Conservation (phyloP, 371 early-diverging fungal genomes). For the Mortierella polycephala region DNA sequence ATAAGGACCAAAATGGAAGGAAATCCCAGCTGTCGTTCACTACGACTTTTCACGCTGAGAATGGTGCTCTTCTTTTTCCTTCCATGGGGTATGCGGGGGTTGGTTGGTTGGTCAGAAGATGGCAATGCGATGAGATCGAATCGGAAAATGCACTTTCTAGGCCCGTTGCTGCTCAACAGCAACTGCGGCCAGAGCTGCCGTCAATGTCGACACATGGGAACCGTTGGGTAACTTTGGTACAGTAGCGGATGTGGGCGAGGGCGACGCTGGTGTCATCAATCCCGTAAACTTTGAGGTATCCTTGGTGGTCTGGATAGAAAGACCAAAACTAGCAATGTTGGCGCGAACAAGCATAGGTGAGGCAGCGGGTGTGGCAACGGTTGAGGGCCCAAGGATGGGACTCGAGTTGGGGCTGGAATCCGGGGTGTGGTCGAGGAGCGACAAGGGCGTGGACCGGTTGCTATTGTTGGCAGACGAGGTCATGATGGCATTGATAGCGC, state of each 20-base stretch:
- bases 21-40: not conserved
- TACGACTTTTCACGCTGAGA: not conserved
- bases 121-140: not conserved
- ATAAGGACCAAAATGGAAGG: too few relatives aligned
- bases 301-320: conserved; percentile 44
- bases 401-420: conserved; percentile 50
- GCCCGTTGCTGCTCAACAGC: conserved; percentile 32
- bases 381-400: conserved; percentile 40
- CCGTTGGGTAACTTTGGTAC: conserved; percentile 17
- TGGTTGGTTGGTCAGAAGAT: not conserved
- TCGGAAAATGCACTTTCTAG: not conserved
- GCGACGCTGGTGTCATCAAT: conserved; percentile 43
- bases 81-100: not conserved
- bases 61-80: not conserved
- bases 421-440: conserved; percentile 30
- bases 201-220: conserved; percentile 44
- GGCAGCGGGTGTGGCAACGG: conserved; percentile 29
- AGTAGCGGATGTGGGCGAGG: conserved; percentile 32
- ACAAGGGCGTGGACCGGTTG: conserved; percentile 9
- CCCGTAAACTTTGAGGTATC: conserved; percentile 24
- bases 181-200: conserved; percentile 50
- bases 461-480: conserved; percentile 38
- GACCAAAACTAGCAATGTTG: conserved; percentile 6
- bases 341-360: conserved; percentile 36
- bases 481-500: conserved; percentile 52